These are phyloP conservation scores for Cercospora brassicicola DNA, from an alignment of 2,329 filamentous ascomycete genomes.

Conservation along the genomic window DNA sequence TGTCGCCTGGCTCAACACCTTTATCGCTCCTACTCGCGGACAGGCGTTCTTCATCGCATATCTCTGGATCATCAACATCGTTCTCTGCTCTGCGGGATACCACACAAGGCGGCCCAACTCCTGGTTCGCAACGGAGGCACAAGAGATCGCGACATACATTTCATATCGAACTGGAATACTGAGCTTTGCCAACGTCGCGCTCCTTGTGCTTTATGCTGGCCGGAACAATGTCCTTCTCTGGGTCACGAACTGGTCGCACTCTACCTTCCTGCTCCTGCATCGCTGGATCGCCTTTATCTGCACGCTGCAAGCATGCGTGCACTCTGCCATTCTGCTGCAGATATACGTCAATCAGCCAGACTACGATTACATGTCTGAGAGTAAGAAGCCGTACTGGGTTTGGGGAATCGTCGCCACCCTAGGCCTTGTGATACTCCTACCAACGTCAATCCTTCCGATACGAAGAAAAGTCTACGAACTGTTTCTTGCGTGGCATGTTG, in stretches of 20 bases:
- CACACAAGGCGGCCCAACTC: conserved; percentile 30
- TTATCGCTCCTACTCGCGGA: conserved; percentile 31
- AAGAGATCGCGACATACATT: conserved; percentile 28
- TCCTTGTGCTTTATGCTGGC: conserved; percentile 49
- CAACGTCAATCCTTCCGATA: conserved; percentile 42
- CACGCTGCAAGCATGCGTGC: conserved; percentile 49
- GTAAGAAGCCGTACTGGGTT: conserved; percentile 29
- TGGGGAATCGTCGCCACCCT: conserved; percentile 27
- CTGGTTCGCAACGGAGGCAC: conserved; percentile 24
- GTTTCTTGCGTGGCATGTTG: conserved; percentile 50
- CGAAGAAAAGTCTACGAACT: conserved; percentile 46
- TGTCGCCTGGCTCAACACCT: conserved; percentile 15
- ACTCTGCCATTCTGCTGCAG: conserved; percentile 48
- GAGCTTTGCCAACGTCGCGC: conserved; percentile 45
- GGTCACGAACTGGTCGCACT: conserved; percentile 53
- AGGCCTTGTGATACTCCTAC: conserved; percentile 32
- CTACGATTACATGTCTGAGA: conserved; percentile 19
- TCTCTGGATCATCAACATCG: conserved; percentile 36
- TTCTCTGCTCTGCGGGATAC: conserved; percentile 34
- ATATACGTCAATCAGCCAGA: conserved; percentile 35
- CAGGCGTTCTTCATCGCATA: conserved; percentile 35
- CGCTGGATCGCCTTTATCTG: conserved; percentile 52
- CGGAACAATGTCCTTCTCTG: conserved; percentile 53
- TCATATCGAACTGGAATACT: conserved; percentile 47
- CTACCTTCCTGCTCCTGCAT: conserved; percentile 53